These are phyloP conservation scores for Pythium insidiosum DNA, from an alignment of 352 stramenopile species.

Conservation along the genomic window DNA sequence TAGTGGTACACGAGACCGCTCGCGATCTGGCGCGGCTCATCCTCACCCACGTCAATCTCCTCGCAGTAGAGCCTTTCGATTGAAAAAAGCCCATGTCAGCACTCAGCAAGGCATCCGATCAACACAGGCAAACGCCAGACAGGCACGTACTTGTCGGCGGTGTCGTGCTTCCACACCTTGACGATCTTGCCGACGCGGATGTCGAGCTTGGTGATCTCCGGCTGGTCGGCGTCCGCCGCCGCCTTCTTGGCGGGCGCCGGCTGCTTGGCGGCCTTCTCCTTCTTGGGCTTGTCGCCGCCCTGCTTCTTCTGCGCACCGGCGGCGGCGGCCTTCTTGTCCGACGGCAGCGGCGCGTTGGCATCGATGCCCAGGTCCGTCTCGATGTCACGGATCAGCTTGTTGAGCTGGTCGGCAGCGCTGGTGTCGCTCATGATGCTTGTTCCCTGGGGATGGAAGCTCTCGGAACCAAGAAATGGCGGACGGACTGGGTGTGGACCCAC, in stretches of 20 bases:
- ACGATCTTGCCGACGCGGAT: slow-evolving; percentile 89
- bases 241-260: slow-evolving; percentile 26
- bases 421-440: slow-evolving; percentile 11
- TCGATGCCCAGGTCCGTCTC: slow-evolving; percentile 74
- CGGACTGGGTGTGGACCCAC: too few species aligned
- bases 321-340: slow-evolving; percentile 1
- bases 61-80: slow-evolving; percentile 78
- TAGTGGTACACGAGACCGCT: slow-evolving; percentile 84
- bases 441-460: too few species aligned
- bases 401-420: slow-evolving; percentile 52
- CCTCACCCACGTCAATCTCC: slow-evolving; percentile 88
- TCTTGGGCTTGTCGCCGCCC: slow-evolving; percentile 28
- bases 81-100: neutral
- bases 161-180: slow-evolving; percentile 90
- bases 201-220: slow-evolving; percentile 89
- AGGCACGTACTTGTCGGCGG: slow-evolving; percentile 79
- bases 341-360: slow-evolving; percentile 39
- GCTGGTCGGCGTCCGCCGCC: slow-evolving; percentile 41
- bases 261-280: slow-evolving; percentile 38
- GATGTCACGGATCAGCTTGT: slow-evolving; percentile 56
- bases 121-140: neutral
- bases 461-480: too few species aligned
- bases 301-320: slow-evolving; percentile 22
- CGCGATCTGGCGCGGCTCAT: slow-evolving; percentile 78
- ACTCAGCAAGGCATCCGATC: neutral